Percentiles rank a stretch among this genome's conserved stretches.
These are phyloP conservation scores for Trichosanthes truncata DNA, from an alignment of 306 rosid species.

Conservation along the genomic window DNA sequence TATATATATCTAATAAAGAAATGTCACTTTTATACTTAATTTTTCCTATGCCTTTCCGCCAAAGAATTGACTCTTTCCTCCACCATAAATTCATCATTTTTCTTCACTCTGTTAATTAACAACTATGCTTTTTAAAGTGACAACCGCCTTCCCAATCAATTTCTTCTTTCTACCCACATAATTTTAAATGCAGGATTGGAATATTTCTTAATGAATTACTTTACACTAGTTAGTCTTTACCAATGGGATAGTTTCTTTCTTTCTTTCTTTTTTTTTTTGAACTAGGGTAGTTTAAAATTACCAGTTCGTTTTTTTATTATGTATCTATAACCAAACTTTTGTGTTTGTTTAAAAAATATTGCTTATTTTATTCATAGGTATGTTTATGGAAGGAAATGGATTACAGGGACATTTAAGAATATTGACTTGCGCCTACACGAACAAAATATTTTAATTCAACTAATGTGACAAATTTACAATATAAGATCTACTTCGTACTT, in stretches of 20 bases:
- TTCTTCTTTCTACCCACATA: neutral
- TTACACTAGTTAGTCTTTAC: neutral
- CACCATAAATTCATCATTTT: neutral
- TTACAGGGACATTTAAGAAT: neutral
- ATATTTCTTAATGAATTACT: neutral
- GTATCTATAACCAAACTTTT: no score
- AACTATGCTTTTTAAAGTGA: neutral
- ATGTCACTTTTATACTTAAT: neutral
- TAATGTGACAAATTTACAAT: no score
- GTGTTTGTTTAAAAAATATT: no score
- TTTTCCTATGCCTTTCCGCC: conserved; percentile 1
- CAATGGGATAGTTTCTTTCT: neutral
- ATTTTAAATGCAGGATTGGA: neutral
- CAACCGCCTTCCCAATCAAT: conserved; percentile 7
- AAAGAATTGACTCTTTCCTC: neutral
- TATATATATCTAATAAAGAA: neutral
- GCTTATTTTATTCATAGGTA: no score
- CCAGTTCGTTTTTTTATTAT: no score
- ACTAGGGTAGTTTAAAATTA: no score
- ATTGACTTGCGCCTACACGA: neutral
- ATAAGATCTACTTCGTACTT: no score
- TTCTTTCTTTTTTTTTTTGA: no score
- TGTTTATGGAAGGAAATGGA: neutral
- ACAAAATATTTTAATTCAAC: neutral
- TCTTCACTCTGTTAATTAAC: neutral